Percentiles rank a stretch among this genome's conserved stretches.
These are phyloP conservation scores for Chytridiales sp. DNA, from an alignment of 371 early-diverging fungal species.

Conservation along the genomic window DNA sequence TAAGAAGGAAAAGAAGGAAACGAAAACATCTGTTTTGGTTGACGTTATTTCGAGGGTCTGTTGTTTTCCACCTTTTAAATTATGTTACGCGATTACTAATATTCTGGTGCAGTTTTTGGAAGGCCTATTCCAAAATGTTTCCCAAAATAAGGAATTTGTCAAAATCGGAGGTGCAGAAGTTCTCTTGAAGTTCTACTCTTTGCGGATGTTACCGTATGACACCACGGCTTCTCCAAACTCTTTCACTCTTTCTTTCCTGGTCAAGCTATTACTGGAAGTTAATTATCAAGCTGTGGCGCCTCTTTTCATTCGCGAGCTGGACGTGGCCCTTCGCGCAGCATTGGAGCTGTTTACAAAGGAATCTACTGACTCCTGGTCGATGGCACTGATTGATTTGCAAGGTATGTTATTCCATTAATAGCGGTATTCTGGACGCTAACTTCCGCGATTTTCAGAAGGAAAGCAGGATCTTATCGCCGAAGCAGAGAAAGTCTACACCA, in stretches of 20 bases:
- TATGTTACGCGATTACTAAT: constrained; percentile 3
- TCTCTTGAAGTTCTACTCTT: constrained; percentile 61
- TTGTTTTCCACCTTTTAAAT: background rate
- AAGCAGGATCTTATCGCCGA: too few species aligned
- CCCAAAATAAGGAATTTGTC: constrained; percentile 73
- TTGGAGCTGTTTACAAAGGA: constrained; percentile 35
- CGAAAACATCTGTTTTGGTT: constrained; percentile 48
- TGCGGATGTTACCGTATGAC: constrained; percentile 76
- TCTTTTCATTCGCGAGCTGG: constrained; percentile 49
- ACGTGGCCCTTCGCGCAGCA: constrained; percentile 46
- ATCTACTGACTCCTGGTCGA: constrained; percentile 39
- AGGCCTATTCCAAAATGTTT: constrained; percentile 77
- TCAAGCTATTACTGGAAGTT: constrained; percentile 70
- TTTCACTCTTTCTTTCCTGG: constrained; percentile 68
- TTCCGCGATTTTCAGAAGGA: too few species aligned
- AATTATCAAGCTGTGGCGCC: constrained; percentile 56
- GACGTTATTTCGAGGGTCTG: constrained; percentile 55
- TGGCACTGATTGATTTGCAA: constrained; percentile 54
- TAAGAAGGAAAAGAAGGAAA: constrained; percentile 57
- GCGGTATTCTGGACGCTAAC: too few species aligned
- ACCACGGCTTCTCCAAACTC: constrained; percentile 68
- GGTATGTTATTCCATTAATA: constrained; percentile 28
- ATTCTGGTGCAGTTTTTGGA: constrained; percentile 65
- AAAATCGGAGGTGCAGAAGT: constrained; percentile 66
- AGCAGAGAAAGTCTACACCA: constrained; percentile 57